Base-by-base conservation (phyloP, 73 alveolate genomes). In the Paraurostyla sp. region DNA sequence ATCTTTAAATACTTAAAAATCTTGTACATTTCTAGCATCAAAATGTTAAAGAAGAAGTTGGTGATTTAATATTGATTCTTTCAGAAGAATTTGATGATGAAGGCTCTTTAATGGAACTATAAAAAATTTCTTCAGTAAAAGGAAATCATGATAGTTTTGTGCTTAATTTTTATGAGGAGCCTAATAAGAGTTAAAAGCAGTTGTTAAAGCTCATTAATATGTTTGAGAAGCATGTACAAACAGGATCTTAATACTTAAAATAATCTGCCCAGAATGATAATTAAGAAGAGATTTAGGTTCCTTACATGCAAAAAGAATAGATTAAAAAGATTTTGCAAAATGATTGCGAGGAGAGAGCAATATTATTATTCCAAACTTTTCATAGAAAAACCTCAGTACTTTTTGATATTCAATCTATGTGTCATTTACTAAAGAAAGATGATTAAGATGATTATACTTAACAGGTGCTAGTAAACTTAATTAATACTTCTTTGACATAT, bases 341-440 rank as follows among this genome's bases (percentile, higher is more conserved):
- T 36, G 89, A 78, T 2, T 51, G 68, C 23, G 89, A 78, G 45
- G 89, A 78, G 40, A 78, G 89, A 78, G 89, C 89, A 29, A 35
- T 78, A 15, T 60, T 78, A 0, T 6, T 78, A 1, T 78, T 78
- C 69, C 30, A 78, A 33, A 51, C 80, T 35, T 78, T 78, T 36
- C 27, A 22, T 23, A 78, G 78, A 52, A 50, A 32, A 29, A 78
- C 89, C 30, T 49, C 89, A 32, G 89, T 78, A 11, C 6, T 78
- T 11, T 78, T n/a, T 78, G 89, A 78, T 78, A 46, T 78, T 25
- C 48, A 78, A 51, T 51, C 80, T 3, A 51, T 78, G 41, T 7
- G 18, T 32, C 23, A n/a, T 3, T 11, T 78, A 0, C 62, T 78
- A 1, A 78, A 51, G 62, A 50, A 51, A 52, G 89, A 78, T 15